phyloP scores from a whole-genome alignment of 495 filamentous ascomycete genomes.

The Niebla homalea region DNA sequence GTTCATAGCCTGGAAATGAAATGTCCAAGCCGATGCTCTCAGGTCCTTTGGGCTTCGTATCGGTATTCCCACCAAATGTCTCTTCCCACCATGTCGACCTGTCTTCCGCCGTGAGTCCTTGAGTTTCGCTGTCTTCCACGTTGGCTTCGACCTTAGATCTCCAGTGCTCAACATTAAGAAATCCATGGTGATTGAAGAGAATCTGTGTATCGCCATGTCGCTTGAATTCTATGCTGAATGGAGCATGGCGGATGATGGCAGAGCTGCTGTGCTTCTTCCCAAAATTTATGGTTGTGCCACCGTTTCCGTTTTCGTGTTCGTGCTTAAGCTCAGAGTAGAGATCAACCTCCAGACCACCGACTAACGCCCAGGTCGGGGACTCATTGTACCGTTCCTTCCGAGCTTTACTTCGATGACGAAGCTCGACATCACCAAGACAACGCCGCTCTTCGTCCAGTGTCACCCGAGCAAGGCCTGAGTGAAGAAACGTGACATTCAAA shows the following conservation, averaged over 20 bases:
- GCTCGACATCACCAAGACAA: slow-evolving; percentile 73
- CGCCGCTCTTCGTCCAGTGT: slow-evolving; percentile 82
- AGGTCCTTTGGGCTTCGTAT: slow-evolving; percentile 78
- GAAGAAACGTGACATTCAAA: slow-evolving; percentile 71
- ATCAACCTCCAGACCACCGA: slow-evolving; percentile 65
- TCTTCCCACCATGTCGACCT: slow-evolving; percentile 97
- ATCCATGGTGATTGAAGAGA: slow-evolving; percentile 73
- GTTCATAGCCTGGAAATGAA: slow-evolving; percentile 76
- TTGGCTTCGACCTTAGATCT: slow-evolving; percentile 62
- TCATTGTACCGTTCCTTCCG: slow-evolving; percentile 92
- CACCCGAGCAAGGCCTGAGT: slow-evolving; percentile 79
- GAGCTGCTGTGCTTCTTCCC: slow-evolving; percentile 61
- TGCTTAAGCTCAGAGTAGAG: slow-evolving; percentile 53
- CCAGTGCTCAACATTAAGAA: slow-evolving; percentile 93
- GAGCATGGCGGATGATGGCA: slow-evolving; percentile 65
- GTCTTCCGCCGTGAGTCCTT: slow-evolving; percentile 40
- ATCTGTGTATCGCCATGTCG: slow-evolving; percentile 67
- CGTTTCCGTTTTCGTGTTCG: slow-evolving; percentile 28
- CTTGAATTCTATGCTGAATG: slow-evolving; percentile 78
- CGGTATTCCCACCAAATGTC: slow-evolving; percentile 82
- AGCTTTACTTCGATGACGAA: slow-evolving; percentile 69
- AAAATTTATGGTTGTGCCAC: slow-evolving; percentile 63
- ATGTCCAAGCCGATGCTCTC: slow-evolving; percentile 86
- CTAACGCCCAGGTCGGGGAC: slow-evolving; percentile 74
- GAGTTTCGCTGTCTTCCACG: slow-evolving; percentile 34